Evolutionary conservation across 495 filamentous ascomycete species (phyloP).

Genomic region (Annulohypoxylon moriforme): DNA sequence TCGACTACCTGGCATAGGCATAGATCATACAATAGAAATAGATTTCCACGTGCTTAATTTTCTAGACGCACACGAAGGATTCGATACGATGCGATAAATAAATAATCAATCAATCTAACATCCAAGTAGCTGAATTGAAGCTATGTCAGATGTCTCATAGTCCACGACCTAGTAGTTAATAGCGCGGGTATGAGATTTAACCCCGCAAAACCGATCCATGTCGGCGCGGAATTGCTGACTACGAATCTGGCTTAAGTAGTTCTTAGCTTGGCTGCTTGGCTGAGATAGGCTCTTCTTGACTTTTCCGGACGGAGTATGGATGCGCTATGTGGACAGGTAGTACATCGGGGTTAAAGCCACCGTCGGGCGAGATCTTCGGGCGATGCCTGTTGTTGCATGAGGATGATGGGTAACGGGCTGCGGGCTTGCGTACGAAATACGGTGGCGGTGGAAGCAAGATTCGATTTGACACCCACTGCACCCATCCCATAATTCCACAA

Average conservation of each 20-base stretch:
- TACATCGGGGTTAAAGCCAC: conserved; percentile 4
- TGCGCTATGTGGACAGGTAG: neutral
- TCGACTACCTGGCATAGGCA: neutral
- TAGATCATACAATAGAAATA: conserved; percentile 12
- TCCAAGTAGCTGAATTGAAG: neutral
- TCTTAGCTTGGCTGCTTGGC: neutral
- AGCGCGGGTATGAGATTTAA: neutral
- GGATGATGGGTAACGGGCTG: conserved; percentile 34
- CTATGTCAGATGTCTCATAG: neutral
- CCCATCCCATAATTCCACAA: neutral
- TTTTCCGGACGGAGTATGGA: neutral
- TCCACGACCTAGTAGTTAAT: conserved; percentile 9
- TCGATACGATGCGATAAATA: conserved; percentile 13
- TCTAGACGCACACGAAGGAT: neutral
- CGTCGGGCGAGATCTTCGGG: conserved; percentile 1
- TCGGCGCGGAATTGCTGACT: neutral
- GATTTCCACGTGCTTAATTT: conserved; percentile 29
- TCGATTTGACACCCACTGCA: neutral
- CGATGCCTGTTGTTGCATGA: conserved; percentile 16
- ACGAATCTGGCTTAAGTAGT: neutral
- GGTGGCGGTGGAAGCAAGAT: conserved; percentile 15
- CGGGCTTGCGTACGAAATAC: conserved; percentile 17
- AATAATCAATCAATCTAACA: neutral
- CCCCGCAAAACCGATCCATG: conserved; percentile 18
- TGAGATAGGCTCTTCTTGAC: conserved; percentile 8